Evolutionary conservation across 169 alveolate genomes (phyloP).

Genomic region (Ichthyophthirius multifiliis): DNA sequence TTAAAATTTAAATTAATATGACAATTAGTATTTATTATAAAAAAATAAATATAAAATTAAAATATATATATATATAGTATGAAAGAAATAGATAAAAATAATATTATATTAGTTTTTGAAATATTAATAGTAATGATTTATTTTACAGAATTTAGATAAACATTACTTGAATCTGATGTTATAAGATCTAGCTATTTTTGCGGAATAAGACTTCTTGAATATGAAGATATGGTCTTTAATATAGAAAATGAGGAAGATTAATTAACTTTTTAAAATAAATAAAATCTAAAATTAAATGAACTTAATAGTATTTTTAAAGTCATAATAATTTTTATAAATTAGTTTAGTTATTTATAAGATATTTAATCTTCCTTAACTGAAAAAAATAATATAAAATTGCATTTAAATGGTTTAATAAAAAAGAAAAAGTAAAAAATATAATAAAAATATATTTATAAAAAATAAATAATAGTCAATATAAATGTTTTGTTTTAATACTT

Average conservation of each 20-base stretch:
- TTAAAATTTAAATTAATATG: no score
- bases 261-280: background rate
- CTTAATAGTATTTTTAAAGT: background rate
- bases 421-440: background rate
- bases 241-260: background rate
- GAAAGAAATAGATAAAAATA: background rate
- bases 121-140: background rate
- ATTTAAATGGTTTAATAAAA: background rate
- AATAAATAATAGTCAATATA: background rate
- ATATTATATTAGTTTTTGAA: background rate
- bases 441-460: background rate
- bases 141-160: background rate
- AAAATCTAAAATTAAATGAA: background rate
- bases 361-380: background rate
- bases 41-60: no score
- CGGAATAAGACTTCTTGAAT: background rate
- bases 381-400: background rate
- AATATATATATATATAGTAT: background rate
- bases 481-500: background rate
- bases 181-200: background rate
- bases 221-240: background rate
- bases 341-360: background rate
- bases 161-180: background rate
- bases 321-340: background rate
- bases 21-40: no score